Evolutionary conservation across 176 grass and related monocot genomes (phyloP), one percentile per base, ranked within the genome.

Genomic region (Pharus latifolius): DNA sequence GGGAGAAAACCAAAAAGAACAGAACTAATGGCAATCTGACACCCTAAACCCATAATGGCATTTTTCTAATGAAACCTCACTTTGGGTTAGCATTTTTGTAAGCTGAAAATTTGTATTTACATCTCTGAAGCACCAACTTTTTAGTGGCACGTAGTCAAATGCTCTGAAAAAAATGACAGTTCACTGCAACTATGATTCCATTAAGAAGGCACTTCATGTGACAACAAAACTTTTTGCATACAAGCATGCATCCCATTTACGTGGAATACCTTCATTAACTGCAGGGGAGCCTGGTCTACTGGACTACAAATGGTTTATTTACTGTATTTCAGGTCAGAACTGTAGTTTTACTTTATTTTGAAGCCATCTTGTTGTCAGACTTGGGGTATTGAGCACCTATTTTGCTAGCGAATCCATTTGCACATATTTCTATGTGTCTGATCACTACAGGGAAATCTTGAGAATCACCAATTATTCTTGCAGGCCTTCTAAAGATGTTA

Each of bases 261-360:
- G 45, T 50, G 23, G 35, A 44, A 35, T 76, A 34, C 35, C 76
- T 75, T 74, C 49, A 61, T 65, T 50, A 57, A 56, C 16, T 80
- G 72, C 88, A 97, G 94, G 93, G 94, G 17, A 78, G 60, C 80
- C 74, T 90, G 58, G 78, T 97, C 19, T 97, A 97, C 71, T 97
- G 94, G 94, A 72, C 73, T 53, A 97, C 89, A 81, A 97, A 92
- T 74, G 70, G 86, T 77, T 83, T 83, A 64, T 62, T 92, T 69
- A 83, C 66, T 58, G 77, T 97, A 71, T 73, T 87, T 83, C 89
- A 92, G 86, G 89, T 92, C 72, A 70, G 72, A 78, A 18, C 28
- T 40, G 7, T 76, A 55, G 22, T 48, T 23, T 32, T 50, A 19
- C 17, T 32, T 67, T 72, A 46, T 37, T 72, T 56, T 55, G 4